Percentiles rank a stretch among this genome's conserved stretches.
Conservation (phyloP, 805 yeast species). For the Kuraishia cidri region DNA sequence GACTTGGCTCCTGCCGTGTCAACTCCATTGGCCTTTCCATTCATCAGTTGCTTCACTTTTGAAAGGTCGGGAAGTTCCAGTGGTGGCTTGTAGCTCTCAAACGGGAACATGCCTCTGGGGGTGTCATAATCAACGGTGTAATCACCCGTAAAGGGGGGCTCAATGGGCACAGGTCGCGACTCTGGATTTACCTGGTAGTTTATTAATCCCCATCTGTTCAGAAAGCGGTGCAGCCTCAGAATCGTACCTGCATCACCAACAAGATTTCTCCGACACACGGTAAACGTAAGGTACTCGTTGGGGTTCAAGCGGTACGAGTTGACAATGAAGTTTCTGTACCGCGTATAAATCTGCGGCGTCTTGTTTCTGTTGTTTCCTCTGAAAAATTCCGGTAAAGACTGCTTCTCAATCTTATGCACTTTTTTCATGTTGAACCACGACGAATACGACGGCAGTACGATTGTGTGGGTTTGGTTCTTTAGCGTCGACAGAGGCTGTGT, state of each 20-base stretch:
- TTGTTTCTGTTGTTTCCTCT: conserved; percentile 52
- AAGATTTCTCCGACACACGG: conserved; percentile 84
- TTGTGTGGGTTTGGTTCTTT: conserved; percentile 65
- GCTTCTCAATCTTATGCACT: conserved; percentile 70
- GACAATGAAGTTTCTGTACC: conserved; percentile 82
- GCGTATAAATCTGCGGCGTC: conserved; percentile 72
- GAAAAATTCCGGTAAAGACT: conserved; percentile 85
- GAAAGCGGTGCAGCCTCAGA: conserved; percentile 73
- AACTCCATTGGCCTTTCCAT: conserved; percentile 2
- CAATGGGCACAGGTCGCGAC: conserved; percentile 56
- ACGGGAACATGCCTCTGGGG: conserved; percentile 89
- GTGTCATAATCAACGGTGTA: conserved; percentile 76
- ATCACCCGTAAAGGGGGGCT: conserved; percentile 70
- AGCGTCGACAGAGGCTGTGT: neutral
- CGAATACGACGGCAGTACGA: conserved; percentile 81
- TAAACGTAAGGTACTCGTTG: conserved; percentile 78
- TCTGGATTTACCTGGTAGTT: conserved; percentile 88
- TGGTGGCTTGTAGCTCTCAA: conserved; percentile 69
- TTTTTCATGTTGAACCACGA: conserved; percentile 74
- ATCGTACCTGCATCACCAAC: conserved; percentile 90
- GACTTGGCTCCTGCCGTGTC: neutral
- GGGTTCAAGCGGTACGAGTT: conserved; percentile 86
- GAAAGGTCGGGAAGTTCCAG: conserved; percentile 32
- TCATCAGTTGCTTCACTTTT: conserved; percentile 14
- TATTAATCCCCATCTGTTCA: conserved; percentile 88